Evolutionary conservation across 176 grass and related monocot species (phyloP).

Genomic region (Carex pumila): DNA sequence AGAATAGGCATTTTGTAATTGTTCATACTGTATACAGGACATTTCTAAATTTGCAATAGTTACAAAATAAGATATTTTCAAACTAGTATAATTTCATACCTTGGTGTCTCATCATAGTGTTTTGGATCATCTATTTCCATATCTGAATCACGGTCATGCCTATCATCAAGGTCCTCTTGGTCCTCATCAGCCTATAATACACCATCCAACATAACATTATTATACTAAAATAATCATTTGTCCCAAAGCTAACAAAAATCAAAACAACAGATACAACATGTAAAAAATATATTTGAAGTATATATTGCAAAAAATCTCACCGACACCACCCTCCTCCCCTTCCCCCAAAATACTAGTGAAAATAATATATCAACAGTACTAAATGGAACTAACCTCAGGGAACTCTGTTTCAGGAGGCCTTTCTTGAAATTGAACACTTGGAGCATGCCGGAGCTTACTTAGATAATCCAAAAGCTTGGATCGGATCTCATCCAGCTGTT

Average conservation of each 20-base stretch:
- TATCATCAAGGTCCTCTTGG: conserved; percentile 73
- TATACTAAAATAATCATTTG: conserved; percentile 22
- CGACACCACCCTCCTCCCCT: neutral
- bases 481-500: conserved; percentile 69
- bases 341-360: neutral
- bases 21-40: neutral
- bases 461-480: conserved; percentile 77
- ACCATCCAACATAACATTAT: conserved; percentile 13
- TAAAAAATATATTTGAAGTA: neutral
- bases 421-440: conserved; percentile 94
- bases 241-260: conserved; percentile 12
- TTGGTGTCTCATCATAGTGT: conserved; percentile 34
- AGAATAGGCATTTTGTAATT: neutral
- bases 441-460: conserved; percentile 78
- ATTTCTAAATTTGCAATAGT: neutral
- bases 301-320: neutral
- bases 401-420: conserved; percentile 61
- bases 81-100: neutral
- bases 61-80: neutral
- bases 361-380: neutral
- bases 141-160: conserved; percentile 68
- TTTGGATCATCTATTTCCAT: conserved; percentile 47
- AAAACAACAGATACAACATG: conserved; percentile 15
- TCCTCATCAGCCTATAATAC: conserved; percentile 81
- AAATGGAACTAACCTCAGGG: conserved; percentile 48